A percentile compares a stretch with the other conserved stretches of the same genome.
Evolutionary conservation across 2,329 filamentous ascomycete species (phyloP).

Genomic region (Penicillium sp.): DNA sequence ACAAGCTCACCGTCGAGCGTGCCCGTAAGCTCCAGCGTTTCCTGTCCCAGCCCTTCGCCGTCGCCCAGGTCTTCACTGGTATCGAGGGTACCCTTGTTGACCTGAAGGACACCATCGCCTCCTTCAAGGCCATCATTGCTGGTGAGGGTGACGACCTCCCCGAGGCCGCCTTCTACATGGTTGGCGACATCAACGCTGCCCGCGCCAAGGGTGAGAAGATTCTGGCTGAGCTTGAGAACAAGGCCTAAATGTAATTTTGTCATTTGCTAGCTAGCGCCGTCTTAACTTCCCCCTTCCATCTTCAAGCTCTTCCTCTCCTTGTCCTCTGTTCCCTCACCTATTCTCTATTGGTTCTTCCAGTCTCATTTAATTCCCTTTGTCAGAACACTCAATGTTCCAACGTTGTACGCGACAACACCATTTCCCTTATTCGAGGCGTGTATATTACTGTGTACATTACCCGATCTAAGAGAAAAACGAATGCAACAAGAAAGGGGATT

Average conservation of each 20-base stretch:
- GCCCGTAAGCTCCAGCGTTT: slow-evolving; percentile 99
- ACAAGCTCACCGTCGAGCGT: slow-evolving; percentile 99
- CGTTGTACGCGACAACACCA: slow-evolving; percentile 17
- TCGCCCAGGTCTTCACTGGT: slow-evolving; percentile 60
- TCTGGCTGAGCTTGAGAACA: slow-evolving; percentile 75
- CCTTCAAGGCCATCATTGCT: slow-evolving; percentile 92
- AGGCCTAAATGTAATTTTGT: slow-evolving; percentile 43
- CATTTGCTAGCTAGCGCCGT: slow-evolving; percentile 32
- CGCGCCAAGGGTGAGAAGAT: slow-evolving; percentile 99
- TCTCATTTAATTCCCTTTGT: slow-evolving; percentile 23
- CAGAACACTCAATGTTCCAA: slow-evolving; percentile 8
- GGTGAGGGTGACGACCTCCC: slow-evolving; percentile 94
- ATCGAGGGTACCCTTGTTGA: slow-evolving; percentile 96
- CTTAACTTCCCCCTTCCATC: slow-evolving; percentile 15
- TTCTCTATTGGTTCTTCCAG: slow-evolving; percentile 13
- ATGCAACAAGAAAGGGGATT: slow-evolving; percentile 16
- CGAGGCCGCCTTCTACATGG: slow-evolving; percentile 94
- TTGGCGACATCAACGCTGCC: slow-evolving; percentile 87
- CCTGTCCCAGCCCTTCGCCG: slow-evolving; percentile 98
- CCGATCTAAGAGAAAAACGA: slow-evolving; percentile 28
- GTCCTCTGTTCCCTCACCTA: slow-evolving; percentile 3
- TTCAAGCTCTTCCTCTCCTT: slow-evolving; percentile 8
- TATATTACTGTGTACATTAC: slow-evolving; percentile 38
- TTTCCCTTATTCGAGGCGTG: slow-evolving; percentile 34
- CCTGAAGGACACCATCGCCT: slow-evolving; percentile 94